A percentile compares a stretch with the other conserved stretches of the same genome.
Evolutionary conservation across 2,329 filamentous ascomycete species (phyloP).

Genomic region (Colletotrichum tanaceti): DNA sequence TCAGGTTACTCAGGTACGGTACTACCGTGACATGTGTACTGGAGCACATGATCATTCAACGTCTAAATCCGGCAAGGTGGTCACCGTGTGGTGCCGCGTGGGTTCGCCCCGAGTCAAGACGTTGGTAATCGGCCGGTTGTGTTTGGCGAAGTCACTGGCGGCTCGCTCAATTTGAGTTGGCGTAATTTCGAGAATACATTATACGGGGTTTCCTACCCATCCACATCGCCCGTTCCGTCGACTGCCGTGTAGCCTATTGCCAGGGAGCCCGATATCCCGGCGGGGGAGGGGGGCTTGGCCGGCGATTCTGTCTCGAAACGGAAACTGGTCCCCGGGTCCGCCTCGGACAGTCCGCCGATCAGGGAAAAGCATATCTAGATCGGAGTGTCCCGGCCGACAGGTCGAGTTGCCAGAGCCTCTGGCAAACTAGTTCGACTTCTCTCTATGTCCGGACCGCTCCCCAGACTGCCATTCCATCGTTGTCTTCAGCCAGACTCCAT

Average conservation of each 20-base stretch:
- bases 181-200: conserved; percentile 32
- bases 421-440: too few species aligned
- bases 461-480: conserved; percentile 19
- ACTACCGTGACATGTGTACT: background rate
- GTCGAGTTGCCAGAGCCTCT: background rate
- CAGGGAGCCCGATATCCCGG: conserved; percentile 26
- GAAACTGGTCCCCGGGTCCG: background rate
- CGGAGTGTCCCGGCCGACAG: background rate
- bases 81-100: too few species aligned
- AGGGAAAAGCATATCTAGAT: conserved; percentile 30
- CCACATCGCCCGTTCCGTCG: conserved; percentile 1
- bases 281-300: too few species aligned
- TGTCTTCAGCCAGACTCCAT: background rate
- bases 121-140: conserved; percentile 15
- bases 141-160: conserved; percentile 7
- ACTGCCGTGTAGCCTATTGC: conserved; percentile 13
- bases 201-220: conserved; percentile 27
- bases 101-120: conserved; percentile 11
- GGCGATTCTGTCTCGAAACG: background rate
- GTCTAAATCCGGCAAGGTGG: conserved; percentile 19
- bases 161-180: conserved; percentile 20
- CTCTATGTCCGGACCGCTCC: background rate
- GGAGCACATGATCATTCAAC: background rate
- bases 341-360: conserved; percentile 26
- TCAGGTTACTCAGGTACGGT: too few species aligned